phyloP scores from a whole-genome alignment of 768 basidiomycete species.

The Sarcodon aspratus region DNA sequence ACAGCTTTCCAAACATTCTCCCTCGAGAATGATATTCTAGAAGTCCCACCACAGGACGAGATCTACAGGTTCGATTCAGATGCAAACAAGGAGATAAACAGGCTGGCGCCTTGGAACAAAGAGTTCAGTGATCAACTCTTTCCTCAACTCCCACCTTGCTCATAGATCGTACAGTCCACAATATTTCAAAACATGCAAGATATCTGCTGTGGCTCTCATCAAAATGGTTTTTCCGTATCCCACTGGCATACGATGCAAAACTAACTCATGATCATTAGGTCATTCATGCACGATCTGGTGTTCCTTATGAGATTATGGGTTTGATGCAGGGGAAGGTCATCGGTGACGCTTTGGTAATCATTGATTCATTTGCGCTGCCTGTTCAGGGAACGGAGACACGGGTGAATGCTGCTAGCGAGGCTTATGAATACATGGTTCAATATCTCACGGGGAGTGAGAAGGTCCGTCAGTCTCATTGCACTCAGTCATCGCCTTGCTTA shows the following conservation, averaged over 20 bases:
- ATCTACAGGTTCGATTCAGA: constrained; percentile 69
- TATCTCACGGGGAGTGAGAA: constrained; percentile 75
- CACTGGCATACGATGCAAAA: not conserved
- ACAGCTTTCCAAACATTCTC: constrained; percentile 67
- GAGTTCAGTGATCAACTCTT: constrained; percentile 45
- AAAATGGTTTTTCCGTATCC: constrained; percentile 58
- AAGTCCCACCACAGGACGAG: constrained; percentile 66
- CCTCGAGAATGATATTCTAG: constrained; percentile 56
- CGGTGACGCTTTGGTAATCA: constrained; percentile 67
- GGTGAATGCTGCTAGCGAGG: constrained; percentile 92
- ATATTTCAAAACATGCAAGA: constrained; percentile 85
- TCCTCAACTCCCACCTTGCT: not conserved
- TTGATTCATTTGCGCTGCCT: constrained; percentile 95
- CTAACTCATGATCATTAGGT: constrained; percentile 45
- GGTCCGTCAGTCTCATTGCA: constrained; percentile 28
- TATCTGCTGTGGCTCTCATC: constrained; percentile 88
- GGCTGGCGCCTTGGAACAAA: constrained; percentile 71
- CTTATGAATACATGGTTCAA: constrained; percentile 97
- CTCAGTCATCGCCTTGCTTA: not conserved
- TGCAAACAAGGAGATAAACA: constrained; percentile 53
- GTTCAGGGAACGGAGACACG: constrained; percentile 98
- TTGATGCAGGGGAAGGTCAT: constrained; percentile 96
- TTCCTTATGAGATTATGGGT: constrained; percentile 98
- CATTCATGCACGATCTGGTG: constrained; percentile 95
- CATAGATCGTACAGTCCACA: constrained; percentile 41